These are phyloP conservation scores for Cunninghamia lanceolata DNA, from an alignment of 75 land plant species.

Conservation along the genomic window DNA sequence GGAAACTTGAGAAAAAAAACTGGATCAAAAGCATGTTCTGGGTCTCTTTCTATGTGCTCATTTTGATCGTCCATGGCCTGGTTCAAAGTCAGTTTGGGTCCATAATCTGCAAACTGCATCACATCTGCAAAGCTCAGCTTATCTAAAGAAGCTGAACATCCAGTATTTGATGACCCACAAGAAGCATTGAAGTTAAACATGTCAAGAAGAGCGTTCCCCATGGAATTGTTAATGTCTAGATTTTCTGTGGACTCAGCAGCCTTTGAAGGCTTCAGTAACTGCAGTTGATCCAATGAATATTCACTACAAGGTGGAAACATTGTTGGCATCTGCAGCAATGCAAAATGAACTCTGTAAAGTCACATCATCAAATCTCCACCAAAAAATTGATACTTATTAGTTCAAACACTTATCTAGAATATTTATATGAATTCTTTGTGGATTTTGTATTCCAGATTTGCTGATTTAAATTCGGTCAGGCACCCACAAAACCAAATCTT, in stretches of 20 bases:
- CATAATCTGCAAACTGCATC: constrained; percentile 71
- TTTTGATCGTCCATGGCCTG: constrained; percentile 10
- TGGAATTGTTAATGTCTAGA: constrained; percentile 3
- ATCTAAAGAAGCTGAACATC: constrained; percentile 25
- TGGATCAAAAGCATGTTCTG: constrained; percentile 38
- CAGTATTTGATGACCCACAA: not conserved
- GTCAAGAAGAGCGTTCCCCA: constrained; percentile 11
- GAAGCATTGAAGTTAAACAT: constrained; percentile 5
- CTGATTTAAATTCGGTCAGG: not conserved
- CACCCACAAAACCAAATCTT: not conserved
- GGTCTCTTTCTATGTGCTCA: constrained; percentile 4
- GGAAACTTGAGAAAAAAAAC: constrained; percentile 60
- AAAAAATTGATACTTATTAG: not conserved
- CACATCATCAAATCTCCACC: not conserved
- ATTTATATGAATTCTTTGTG: not conserved
- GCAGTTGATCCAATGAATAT: constrained; percentile 11
- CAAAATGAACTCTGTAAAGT: not conserved
- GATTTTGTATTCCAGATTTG: not conserved
- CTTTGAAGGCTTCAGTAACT: not conserved
- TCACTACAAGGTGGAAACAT: constrained; percentile 9
- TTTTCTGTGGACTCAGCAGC: not conserved
- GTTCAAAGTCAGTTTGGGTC: constrained; percentile 37
- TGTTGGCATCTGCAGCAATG: constrained; percentile 9
- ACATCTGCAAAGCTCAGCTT: constrained; percentile 58
- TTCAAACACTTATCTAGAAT: too few relatives aligned